Base-by-base conservation (phyloP, 2,329 filamentous ascomycete species). In the Acephala macrosclerotiorum region DNA sequence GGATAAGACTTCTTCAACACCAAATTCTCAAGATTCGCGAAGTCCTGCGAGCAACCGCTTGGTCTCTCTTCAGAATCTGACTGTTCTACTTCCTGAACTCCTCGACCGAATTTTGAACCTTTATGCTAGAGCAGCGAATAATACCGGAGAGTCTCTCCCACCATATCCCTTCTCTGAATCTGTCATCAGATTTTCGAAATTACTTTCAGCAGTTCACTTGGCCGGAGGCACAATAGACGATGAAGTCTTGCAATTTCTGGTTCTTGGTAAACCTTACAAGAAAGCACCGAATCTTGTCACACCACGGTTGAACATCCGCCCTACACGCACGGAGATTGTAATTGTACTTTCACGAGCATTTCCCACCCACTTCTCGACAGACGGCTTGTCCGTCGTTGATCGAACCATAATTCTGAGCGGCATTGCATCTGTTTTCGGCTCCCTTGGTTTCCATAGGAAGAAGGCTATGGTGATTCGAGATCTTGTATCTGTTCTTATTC, bases 401-500 rank as follows among this genome's bases (percentile, higher is more conserved):
- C 86, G 91, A 25, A 88, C 92, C 12, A 88, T 91, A 11, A 90
- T 97, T 40, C 82, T 97, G 18, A 90, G 93, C 70, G 95, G 94
- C 14, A 93, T 98, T 70, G 91, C 93, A 8, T 89, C 91, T n/a
- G 88, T 96, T n/a, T 82, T 97, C 11, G 91, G 93, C 0, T 84
- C 87, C 6, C 79, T 99, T 8, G 93, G 92, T 0, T 87, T 95
- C 66, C 88, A 94, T 66, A 87, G 96, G 64, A 98, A 97, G 80
- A 97, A 96, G 78, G 94, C 92, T 4, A 91, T 98, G 80, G 88
- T 97, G 0, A 85, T 97, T 73, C 90, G 92, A 72, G 94, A 97
- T 74, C 84, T 98, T 58, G 85, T 99, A 9, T 90, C 89, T 3
- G 89, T 94, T 18, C 83, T 98, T 47, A 92, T 96, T 60, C 90